Evolutionary conservation across 495 filamentous ascomycete species (phyloP).

Genomic region (Aspergillus leporis): DNA sequence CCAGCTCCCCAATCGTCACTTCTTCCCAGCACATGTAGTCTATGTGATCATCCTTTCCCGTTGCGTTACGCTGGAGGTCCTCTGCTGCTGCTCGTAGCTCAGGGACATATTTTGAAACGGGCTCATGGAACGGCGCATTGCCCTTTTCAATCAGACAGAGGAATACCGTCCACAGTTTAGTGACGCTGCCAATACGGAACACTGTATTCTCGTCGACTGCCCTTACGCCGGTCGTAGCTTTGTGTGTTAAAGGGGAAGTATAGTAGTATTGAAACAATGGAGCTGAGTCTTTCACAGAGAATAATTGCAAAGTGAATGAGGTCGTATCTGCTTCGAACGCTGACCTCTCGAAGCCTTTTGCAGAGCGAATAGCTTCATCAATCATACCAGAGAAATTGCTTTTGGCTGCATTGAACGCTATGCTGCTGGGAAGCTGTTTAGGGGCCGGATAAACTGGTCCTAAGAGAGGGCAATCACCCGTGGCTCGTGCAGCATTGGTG

Average conservation of each 20-base stretch:
- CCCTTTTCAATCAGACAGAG: not conserved
- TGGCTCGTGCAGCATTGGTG: too few species aligned
- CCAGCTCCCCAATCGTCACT: slow-evolving; percentile 46
- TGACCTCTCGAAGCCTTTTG: too few species aligned
- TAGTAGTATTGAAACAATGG: not conserved
- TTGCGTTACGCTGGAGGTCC: too few species aligned
- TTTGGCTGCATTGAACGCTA: too few species aligned
- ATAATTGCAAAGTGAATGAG: not conserved
- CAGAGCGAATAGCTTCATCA: not conserved
- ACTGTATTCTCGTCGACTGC: not conserved
- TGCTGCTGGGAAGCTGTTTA: too few species aligned
- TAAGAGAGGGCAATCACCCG: too few species aligned
- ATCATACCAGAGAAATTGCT: not conserved
- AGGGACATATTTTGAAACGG: not conserved
- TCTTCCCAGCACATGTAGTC: slow-evolving; percentile 45
- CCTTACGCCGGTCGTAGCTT: not conserved
- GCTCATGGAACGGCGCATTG: not conserved
- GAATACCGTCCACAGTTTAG: not conserved
- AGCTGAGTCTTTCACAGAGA: not conserved
- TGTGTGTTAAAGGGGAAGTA: not conserved
- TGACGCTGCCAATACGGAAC: not conserved
- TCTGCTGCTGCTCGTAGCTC: not conserved
- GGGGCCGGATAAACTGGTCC: too few species aligned
- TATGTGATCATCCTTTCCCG: not conserved
- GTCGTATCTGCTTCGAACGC: not conserved